Evolutionary conservation across 1,284 basidiomycete genomes (phyloP), one percentile per base, ranked within the genome.

Genomic region (Sphagnurus paluster): DNA sequence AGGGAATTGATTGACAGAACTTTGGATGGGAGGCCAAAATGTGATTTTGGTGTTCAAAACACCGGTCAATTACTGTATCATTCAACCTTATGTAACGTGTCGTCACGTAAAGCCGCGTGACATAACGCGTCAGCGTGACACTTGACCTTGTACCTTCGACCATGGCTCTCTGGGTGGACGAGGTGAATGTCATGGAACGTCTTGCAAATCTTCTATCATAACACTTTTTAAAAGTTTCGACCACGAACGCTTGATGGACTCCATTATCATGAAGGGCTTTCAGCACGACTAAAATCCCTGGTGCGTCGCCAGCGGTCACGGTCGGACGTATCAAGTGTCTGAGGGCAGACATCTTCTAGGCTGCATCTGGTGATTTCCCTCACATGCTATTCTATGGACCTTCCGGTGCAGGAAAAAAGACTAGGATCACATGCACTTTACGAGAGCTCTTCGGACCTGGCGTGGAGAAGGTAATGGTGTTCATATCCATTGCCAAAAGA

Each of bases 301-400:
- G 92, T 91, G 25, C 47, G 80, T 66, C 23, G 24, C 8, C 25
- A n/a, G n/a, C n/a, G n/a, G 21, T 42, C 5, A 20, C n/a, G 28
- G n/a, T 7, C 24, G 4, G 14, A 26, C 8, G 5, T 32, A 17
- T 26, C 10, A 8, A 32, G 10, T 2, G 14, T 40, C 10, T 8
- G 32, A 6, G 13, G 13, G 4, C 17, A 41, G 6, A 4, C 14
- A 19, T 8, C 11, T 38, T 4, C 14, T 26, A 91, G 89, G 84
- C 92, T 1, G 78, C 84, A 0, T 90, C 90, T 1, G 90, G 90
- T 2, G 97, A 99, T 73, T 98, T 99, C 61, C 96, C 96, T 5
- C 96, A 99, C 64, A 87, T 97, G 72, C 80, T 99, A 9, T 98
- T 99, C 71, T 99, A 98, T 62, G 97, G 96, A 0, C 97, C 96